Conservation (phyloP, 345 rosid genomes). For the Linum tenue region DNA sequence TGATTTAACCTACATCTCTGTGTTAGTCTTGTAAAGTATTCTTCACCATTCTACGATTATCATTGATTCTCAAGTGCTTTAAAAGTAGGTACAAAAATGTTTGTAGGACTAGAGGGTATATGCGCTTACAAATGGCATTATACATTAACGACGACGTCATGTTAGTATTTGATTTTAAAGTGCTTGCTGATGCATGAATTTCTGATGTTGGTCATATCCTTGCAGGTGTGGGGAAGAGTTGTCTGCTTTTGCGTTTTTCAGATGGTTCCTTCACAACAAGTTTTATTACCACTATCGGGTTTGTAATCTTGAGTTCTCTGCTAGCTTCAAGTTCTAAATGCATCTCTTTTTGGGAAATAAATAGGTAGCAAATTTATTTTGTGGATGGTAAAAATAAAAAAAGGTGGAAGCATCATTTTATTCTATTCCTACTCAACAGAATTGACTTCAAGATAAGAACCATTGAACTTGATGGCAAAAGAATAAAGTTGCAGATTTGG, state of each 20-base stretch:
- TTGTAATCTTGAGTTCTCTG: not conserved
- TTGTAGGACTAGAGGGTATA: too few species aligned
- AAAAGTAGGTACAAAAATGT: too few species aligned
- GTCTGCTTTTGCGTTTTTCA: conserved; percentile 3
- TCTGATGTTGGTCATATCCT: not conserved
- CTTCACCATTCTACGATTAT: too few species aligned
- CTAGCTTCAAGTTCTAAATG: not conserved
- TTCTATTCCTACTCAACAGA: not conserved
- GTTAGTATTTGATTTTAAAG: not conserved
- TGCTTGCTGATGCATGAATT: not conserved
- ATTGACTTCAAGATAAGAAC: conserved; percentile 6
- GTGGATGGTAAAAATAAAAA: not conserved
- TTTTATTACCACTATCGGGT: conserved; percentile 3
- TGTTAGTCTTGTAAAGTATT: too few species aligned
- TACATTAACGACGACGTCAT: too few species aligned
- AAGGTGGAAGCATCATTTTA: not conserved
- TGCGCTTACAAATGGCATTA: too few species aligned
- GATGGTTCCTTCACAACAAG: conserved; percentile 5
- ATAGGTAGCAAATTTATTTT: too few species aligned
- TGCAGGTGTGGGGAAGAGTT: conserved; percentile 5
- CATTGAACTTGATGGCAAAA: not conserved
- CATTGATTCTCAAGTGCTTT: too few species aligned
- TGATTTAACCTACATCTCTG: too few species aligned
- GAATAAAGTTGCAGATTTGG: conserved; percentile 3
- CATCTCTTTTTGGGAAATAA: not conserved